Conservation (phyloP, 768 basidiomycete species). For the Mrakia gelida region DNA sequence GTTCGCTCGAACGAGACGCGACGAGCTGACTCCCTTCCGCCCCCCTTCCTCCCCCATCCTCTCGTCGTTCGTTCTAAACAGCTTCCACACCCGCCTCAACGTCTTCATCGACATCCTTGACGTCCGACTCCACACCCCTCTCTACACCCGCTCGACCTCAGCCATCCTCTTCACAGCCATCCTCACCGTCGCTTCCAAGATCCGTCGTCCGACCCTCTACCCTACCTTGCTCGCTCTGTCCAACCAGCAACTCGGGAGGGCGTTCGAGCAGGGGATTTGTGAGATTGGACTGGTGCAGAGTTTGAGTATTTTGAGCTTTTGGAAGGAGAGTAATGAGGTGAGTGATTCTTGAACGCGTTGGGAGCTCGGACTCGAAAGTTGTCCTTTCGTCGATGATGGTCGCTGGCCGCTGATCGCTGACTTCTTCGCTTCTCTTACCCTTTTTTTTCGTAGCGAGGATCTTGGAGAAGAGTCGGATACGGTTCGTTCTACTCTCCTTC, state of each 20-base stretch:
- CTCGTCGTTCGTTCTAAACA: background rate
- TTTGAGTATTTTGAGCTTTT: constrained; percentile 34
- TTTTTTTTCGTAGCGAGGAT: constrained; percentile 12
- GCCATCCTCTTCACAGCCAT: constrained; percentile 35
- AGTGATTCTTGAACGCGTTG: background rate
- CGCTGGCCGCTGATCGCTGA: too few relatives aligned
- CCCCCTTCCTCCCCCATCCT: too few relatives aligned
- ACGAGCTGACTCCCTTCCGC: too few relatives aligned
- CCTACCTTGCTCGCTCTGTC: constrained; percentile 26
- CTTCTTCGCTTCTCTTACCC: too few relatives aligned
- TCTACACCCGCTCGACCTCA: constrained; percentile 25
- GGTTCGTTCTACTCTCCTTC: constrained; percentile 10
- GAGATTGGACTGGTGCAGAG: constrained; percentile 35
- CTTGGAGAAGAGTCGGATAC: constrained; percentile 32
- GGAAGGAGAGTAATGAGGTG: constrained; percentile 34
- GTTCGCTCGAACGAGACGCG: too few relatives aligned
- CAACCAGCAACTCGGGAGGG: constrained; percentile 33
- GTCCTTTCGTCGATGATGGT: too few relatives aligned
- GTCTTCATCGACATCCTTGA: constrained; percentile 35
- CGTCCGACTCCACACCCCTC: constrained; percentile 32
- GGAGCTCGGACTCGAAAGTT: too few relatives aligned
- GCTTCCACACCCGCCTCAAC: constrained; percentile 35
- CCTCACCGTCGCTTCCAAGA: constrained; percentile 31
- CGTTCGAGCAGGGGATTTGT: constrained; percentile 33
- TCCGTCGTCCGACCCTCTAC: constrained; percentile 29